A percentile compares a stretch with the other conserved stretches of the same genome.
phyloP scores from a whole-genome alignment of 208 protist species.

The Trypanosoma congolense region DNA sequence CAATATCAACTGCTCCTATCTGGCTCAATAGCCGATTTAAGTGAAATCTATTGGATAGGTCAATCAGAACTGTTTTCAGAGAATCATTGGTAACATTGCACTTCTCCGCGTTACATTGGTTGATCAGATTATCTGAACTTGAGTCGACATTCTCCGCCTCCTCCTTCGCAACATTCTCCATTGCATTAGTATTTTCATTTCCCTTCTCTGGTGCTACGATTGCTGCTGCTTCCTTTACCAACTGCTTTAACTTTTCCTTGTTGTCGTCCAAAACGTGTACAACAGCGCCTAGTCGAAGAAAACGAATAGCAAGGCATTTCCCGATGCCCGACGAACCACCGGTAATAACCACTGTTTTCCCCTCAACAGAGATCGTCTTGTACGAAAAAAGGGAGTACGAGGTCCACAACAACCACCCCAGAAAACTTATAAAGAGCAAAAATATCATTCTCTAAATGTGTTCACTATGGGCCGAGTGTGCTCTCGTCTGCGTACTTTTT shows the following conservation, averaged over 20 bases:
- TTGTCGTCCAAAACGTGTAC: constrained; percentile 63
- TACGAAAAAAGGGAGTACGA: constrained; percentile 40
- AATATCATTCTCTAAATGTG: constrained; percentile 43
- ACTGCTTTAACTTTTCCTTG: constrained; percentile 41
- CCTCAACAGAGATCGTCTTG: constrained; percentile 21
- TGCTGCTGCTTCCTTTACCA: constrained; percentile 29
- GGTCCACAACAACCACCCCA: constrained; percentile 47
- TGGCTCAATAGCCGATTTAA: constrained; percentile 39
- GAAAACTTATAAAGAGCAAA: constrained; percentile 35
- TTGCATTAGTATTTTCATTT: neutral
- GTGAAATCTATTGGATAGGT: constrained; percentile 40
- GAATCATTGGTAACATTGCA: neutral
- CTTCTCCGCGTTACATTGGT: too few relatives aligned
- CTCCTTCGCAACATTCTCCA: neutral
- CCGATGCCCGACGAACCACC: constrained; percentile 49
- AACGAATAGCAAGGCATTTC: constrained; percentile 34
- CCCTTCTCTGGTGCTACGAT: neutral
- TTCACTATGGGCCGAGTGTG: neutral
- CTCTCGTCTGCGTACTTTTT: too few relatives aligned
- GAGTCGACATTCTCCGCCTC: neutral
- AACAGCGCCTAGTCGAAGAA: constrained; percentile 33
- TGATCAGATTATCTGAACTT: too few relatives aligned
- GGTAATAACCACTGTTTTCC: constrained; percentile 57
- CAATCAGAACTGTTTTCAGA: constrained; percentile 20
- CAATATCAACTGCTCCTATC: constrained; percentile 35